These are phyloP conservation scores for Fraxinus americana DNA, from an alignment of 257 asterid genomes.

Conservation along the genomic window DNA sequence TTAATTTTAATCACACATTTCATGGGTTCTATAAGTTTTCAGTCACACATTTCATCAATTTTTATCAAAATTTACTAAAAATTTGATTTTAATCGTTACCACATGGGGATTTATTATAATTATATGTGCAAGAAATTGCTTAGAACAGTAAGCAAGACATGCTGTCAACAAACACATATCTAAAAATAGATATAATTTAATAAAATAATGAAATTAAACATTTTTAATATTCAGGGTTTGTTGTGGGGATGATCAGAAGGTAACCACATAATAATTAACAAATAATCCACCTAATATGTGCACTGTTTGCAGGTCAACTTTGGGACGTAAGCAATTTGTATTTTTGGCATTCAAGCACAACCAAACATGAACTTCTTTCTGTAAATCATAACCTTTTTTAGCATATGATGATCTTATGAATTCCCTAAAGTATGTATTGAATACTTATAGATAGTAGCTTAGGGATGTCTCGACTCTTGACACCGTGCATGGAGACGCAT, in stretches of 20 bases:
- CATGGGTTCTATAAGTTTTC: too few species aligned
- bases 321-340: conserved; percentile 24
- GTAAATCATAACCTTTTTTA: too few species aligned
- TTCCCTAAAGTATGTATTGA: too few species aligned
- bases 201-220: not conserved
- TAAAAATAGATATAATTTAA: conserved; percentile 24
- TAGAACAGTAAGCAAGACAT: conserved; percentile 37
- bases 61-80: too few species aligned
- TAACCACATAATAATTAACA: conserved; percentile 5
- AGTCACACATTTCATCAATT: too few species aligned
- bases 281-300: conserved; percentile 24
- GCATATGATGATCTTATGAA: too few species aligned
- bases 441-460: too few species aligned
- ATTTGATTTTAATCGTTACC: too few species aligned
- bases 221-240: conserved; percentile 36
- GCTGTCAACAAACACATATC: conserved; percentile 36
- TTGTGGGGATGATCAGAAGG: conserved; percentile 41
- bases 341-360: not conserved
- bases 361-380: not conserved
- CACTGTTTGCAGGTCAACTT: conserved; percentile 37
- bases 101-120: too few species aligned
- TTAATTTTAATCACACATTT: too few species aligned
- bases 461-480: conserved; percentile 10
- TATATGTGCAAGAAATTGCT: conserved; percentile 31
- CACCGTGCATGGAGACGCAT: conserved; percentile 36